Percentiles rank a stretch among this genome's conserved stretches.
Conservation (phyloP, 1,139 yeast species). For the Arxiozyma slooffiae region DNA sequence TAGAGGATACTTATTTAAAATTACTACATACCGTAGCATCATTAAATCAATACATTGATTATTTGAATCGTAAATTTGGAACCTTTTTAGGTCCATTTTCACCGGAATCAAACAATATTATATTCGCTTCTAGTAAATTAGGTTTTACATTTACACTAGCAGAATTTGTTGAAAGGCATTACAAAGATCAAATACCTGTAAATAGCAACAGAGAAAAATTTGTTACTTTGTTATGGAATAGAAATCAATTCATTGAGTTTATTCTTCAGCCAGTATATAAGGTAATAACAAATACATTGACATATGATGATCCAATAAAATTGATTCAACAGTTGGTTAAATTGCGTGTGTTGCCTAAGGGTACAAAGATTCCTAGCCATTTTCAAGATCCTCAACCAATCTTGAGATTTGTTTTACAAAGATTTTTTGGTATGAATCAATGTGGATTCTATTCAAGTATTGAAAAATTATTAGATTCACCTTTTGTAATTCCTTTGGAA, state of each 20-base stretch:
- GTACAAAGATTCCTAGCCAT: background rate
- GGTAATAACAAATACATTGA: constrained; percentile 50
- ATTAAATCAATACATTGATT: constrained; percentile 39
- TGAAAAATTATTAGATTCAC: background rate
- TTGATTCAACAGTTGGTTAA: constrained; percentile 37
- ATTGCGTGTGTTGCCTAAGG: constrained; percentile 32
- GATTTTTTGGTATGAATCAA: constrained; percentile 43
- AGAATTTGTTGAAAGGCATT: constrained; percentile 55
- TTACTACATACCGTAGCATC: constrained; percentile 52
- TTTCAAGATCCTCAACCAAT: constrained; percentile 46
- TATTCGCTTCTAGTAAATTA: constrained; percentile 61
- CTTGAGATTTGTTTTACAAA: constrained; percentile 43
- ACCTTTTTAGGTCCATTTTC: constrained; percentile 38
- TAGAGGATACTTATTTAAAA: constrained; percentile 63
- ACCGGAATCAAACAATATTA: constrained; percentile 56
- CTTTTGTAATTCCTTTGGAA: background rate
- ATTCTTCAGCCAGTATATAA: constrained; percentile 77
- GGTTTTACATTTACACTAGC: constrained; percentile 55
- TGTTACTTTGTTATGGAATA: constrained; percentile 66
- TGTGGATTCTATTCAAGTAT: constrained; percentile 44
- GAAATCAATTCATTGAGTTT: constrained; percentile 38
- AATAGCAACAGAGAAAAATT: constrained; percentile 37
- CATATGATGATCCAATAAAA: constrained; percentile 39
- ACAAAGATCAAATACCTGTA: constrained; percentile 21
- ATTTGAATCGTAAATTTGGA: background rate